Conservation (phyloP, 441 rosid genomes). For the Melianthus villosus region DNA sequence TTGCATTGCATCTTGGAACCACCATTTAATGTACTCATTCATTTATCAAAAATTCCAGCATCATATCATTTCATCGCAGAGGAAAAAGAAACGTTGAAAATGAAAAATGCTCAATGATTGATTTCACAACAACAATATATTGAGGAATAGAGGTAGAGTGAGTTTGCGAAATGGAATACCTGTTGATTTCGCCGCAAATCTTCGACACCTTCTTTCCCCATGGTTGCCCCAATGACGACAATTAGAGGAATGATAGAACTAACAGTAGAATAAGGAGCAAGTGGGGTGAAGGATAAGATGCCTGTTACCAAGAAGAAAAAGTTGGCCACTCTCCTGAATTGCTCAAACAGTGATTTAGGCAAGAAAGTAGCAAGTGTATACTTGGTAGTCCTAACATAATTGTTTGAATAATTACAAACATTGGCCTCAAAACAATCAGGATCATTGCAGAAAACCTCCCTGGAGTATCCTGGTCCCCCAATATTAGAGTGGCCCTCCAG, state of each 20-base stretch:
- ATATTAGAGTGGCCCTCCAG: slow-evolving; percentile 34
- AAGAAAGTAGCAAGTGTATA: slow-evolving; percentile 41
- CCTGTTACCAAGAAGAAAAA: slow-evolving; percentile 48
- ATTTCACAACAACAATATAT: too few relatives aligned
- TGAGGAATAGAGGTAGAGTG: not conserved
- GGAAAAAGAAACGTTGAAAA: too few relatives aligned
- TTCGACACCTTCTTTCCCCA: slow-evolving; percentile 61
- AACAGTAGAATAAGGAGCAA: slow-evolving; percentile 37
- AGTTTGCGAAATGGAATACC: slow-evolving; percentile 17
- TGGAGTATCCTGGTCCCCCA: slow-evolving; percentile 52
- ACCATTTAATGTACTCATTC: too few relatives aligned
- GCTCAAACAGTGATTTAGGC: slow-evolving; percentile 66
- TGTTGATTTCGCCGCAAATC: slow-evolving; percentile 56
- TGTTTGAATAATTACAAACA: slow-evolving; percentile 23
- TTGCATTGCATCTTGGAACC: too few relatives aligned
- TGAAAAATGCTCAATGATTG: too few relatives aligned
- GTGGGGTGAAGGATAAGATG: slow-evolving; percentile 36
- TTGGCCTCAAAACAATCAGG: slow-evolving; percentile 33
- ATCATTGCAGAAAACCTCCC: slow-evolving; percentile 46
- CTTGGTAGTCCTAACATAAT: slow-evolving; percentile 49
- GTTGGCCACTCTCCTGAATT: slow-evolving; percentile 66
- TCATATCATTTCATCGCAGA: too few relatives aligned
- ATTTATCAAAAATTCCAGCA: too few relatives aligned
- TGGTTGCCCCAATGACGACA: slow-evolving; percentile 42
- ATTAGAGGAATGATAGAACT: slow-evolving; percentile 40